These are phyloP conservation scores for Thelephora terrestris DNA, from an alignment of 1,284 basidiomycete genomes.

Conservation along the genomic window DNA sequence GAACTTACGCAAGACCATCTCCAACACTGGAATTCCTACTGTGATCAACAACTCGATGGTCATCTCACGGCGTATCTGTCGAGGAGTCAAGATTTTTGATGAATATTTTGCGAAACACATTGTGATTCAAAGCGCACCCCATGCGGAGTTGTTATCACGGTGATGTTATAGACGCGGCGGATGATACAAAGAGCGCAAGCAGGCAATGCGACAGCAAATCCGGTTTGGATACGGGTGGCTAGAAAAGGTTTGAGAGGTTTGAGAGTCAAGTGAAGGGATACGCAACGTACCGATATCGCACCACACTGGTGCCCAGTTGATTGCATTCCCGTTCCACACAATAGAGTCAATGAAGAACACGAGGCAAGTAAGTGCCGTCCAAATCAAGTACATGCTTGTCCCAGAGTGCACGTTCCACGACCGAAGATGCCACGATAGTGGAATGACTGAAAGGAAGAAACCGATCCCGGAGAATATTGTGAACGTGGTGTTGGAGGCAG, in stretches of 20 bases:
- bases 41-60: constrained; percentile 28
- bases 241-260: not conserved
- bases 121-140: constrained; percentile 3
- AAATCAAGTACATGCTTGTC: constrained; percentile 49
- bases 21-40: constrained; percentile 27
- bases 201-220: constrained; percentile 28
- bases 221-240: constrained; percentile 30
- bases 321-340: constrained; percentile 25
- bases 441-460: constrained; percentile 38
- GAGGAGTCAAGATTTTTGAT: constrained; percentile 12
- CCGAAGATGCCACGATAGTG: constrained; percentile 52
- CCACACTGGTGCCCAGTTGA: constrained; percentile 25
- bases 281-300: constrained; percentile 30
- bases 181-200: constrained; percentile 37
- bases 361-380: constrained; percentile 20
- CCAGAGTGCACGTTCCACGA: constrained; percentile 44
- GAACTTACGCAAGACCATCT: constrained; percentile 27
- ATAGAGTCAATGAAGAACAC: constrained; percentile 21
- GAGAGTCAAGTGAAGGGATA: not conserved
- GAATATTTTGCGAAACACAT: not conserved
- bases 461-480: constrained; percentile 36
- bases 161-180: constrained; percentile 36
- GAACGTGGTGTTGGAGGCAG: constrained; percentile 11
- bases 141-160: constrained; percentile 15
- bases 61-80: constrained; percentile 23